A percentile compares a stretch with the other conserved stretches of the same genome.
phyloP scores from a whole-genome alignment of 371 early-diverging fungal genomes.

The Chytridiales sp. region DNA sequence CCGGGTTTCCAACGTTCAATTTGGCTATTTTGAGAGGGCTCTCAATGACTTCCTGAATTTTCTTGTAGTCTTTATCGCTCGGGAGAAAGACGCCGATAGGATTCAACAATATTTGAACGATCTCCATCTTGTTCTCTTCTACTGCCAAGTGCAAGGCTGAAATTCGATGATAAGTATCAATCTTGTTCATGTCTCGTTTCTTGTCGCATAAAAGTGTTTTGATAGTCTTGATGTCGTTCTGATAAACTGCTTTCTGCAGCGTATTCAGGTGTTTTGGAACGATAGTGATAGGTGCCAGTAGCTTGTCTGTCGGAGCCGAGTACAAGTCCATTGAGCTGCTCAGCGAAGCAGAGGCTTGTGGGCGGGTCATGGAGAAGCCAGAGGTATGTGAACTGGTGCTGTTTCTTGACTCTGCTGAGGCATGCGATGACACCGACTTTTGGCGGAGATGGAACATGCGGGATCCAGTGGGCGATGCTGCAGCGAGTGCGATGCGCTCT shows the following conservation, averaged over 20 bases:
- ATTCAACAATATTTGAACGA: slow-evolving; percentile 19
- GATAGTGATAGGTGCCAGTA: too few relatives aligned
- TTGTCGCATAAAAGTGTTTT: slow-evolving; percentile 27
- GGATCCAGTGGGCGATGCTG: too few relatives aligned
- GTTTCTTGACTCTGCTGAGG: too few relatives aligned
- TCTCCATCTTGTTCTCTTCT: slow-evolving; percentile 27
- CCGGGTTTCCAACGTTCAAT: slow-evolving; percentile 23
- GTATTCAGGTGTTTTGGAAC: slow-evolving; percentile 42
- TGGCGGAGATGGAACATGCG: too few relatives aligned
- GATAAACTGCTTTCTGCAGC: slow-evolving; percentile 39
- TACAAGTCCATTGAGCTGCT: too few relatives aligned
- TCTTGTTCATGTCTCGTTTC: slow-evolving; percentile 40
- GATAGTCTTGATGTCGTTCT: slow-evolving; percentile 32
- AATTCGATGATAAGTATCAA: slow-evolving; percentile 36
- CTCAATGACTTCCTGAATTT: slow-evolving; percentile 15
- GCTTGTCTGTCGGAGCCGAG: too few relatives aligned
- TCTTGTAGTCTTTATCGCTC: slow-evolving; percentile 5
- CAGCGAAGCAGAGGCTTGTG: too few relatives aligned
- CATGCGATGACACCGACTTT: too few relatives aligned
- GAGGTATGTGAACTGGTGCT: too few relatives aligned
- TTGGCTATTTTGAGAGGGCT: slow-evolving; percentile 21
- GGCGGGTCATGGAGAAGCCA: too few relatives aligned
- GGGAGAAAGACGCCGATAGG: slow-evolving; percentile 10
- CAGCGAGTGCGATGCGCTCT: too few relatives aligned
- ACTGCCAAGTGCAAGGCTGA: slow-evolving; percentile 43